Evolutionary conservation across 768 basidiomycete genomes (phyloP).

Genomic region (Lactarius psammicola): DNA sequence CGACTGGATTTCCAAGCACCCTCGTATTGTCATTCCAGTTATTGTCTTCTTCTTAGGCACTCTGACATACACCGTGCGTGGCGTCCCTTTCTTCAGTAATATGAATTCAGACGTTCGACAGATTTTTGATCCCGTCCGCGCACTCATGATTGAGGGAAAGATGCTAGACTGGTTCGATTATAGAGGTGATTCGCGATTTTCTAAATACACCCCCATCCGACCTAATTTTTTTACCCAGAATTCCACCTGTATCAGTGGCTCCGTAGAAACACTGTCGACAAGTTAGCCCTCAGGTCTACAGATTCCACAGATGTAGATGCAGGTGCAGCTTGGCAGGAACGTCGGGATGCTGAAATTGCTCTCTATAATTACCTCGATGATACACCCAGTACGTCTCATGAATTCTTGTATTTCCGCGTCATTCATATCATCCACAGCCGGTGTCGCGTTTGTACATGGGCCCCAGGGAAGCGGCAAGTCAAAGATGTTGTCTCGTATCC

Average conservation of each 20-base stretch:
- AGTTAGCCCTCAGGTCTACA: conserved; percentile 37
- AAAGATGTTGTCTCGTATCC: conserved; percentile 51
- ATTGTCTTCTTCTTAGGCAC: conserved; percentile 87
- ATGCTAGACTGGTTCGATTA: conserved; percentile 84
- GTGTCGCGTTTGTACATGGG: conserved; percentile 75
- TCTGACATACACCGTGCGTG: conserved; percentile 77
- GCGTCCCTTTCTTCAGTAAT: background rate
- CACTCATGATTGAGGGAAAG: conserved; percentile 78
- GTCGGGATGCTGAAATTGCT: conserved; percentile 68
- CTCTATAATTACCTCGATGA: conserved; percentile 75
- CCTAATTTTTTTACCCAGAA: conserved; percentile 43
- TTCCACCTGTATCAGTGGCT: conserved; percentile 78
- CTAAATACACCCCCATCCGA: background rate
- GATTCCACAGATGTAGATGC: conserved; percentile 30
- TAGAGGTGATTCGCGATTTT: conserved; percentile 46
- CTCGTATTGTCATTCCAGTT: conserved; percentile 76
- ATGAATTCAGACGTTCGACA: conserved; percentile 35
- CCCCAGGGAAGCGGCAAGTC: conserved; percentile 83
- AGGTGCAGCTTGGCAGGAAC: conserved; percentile 77
- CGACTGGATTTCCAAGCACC: conserved; percentile 85
- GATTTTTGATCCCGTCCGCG: conserved; percentile 92
- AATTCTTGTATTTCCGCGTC: background rate
- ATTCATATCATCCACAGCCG: conserved; percentile 43
- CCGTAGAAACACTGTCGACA: conserved; percentile 56
- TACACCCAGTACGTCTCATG: conserved; percentile 55